Conservation (phyloP, 225 moss, liverwort and hornwort genomes). For the Antitrichia curtipendula region DNA sequence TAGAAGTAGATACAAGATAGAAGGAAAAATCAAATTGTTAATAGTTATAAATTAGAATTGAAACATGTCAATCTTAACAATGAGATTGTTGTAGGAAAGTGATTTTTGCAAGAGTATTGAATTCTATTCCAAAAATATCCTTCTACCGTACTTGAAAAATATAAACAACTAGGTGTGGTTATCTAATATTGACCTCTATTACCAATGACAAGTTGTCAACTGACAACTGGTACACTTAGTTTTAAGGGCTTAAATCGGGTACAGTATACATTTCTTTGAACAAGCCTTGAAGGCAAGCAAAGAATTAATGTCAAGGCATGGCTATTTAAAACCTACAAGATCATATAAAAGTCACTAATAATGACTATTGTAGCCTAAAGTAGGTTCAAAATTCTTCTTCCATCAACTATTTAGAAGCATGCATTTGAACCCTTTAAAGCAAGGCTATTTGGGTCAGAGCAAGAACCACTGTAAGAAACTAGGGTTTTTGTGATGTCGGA, state of each 20-base stretch:
- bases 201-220: neutral
- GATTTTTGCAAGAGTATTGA: neutral
- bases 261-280: neutral
- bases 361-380: neutral
- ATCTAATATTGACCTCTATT: neutral
- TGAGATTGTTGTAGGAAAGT: neutral
- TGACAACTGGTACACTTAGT: neutral
- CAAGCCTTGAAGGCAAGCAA: neutral
- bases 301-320: neutral
- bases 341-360: neutral
- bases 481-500: too few species aligned
- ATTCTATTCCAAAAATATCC: neutral
- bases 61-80: neutral
- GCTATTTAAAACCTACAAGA: neutral
- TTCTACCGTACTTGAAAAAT: neutral
- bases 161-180: neutral
- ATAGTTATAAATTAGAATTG: neutral
- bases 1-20: neutral
- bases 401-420: neutral
- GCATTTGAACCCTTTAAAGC: neutral
- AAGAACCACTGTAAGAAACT: too few species aligned
- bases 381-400: neutral
- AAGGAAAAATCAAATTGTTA: neutral
- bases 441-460: too few species aligned
- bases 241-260: neutral